phyloP scores from a whole-genome alignment of 2,329 filamentous ascomycete species.

The Phyllosticta citriasiana region DNA sequence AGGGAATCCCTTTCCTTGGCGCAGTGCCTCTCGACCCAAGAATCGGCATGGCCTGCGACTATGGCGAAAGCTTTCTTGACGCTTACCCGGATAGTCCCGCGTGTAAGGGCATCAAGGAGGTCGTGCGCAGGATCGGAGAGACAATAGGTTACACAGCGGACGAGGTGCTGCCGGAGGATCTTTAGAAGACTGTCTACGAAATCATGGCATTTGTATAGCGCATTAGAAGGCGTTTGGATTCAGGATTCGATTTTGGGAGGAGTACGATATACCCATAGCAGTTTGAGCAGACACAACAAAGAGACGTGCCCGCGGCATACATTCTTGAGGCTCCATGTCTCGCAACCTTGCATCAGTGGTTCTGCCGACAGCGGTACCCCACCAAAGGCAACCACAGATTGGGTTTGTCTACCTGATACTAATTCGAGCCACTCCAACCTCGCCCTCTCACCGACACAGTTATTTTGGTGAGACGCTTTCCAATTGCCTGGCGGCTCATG shows the following conservation, averaged over 20 bases:
- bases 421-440: too few species aligned
- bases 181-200: not conserved
- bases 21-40: conserved; percentile 84
- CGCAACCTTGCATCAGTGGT: too few species aligned
- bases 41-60: conserved; percentile 94
- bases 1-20: conserved; percentile 79
- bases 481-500: too few species aligned
- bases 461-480: too few species aligned
- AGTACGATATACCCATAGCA: not conserved
- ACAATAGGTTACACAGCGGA: conserved; percentile 22
- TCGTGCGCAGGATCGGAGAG: conserved; percentile 63
- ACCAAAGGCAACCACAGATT: too few species aligned
- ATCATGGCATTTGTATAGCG: not conserved
- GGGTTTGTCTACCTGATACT: too few species aligned
- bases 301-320: not conserved
- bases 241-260: not conserved
- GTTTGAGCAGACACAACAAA: not conserved
- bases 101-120: conserved; percentile 67
- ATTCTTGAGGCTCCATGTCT: too few species aligned
- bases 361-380: too few species aligned
- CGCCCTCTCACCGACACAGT: too few species aligned
- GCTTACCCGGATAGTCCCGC: conserved; percentile 88
- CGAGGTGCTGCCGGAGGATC: conserved; percentile 19
- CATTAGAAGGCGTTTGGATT: not conserved
- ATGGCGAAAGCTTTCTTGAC: conserved; percentile 94